Conservation (phyloP, 495 filamentous ascomycete genomes). For the Trichoderma gamsii region DNA sequence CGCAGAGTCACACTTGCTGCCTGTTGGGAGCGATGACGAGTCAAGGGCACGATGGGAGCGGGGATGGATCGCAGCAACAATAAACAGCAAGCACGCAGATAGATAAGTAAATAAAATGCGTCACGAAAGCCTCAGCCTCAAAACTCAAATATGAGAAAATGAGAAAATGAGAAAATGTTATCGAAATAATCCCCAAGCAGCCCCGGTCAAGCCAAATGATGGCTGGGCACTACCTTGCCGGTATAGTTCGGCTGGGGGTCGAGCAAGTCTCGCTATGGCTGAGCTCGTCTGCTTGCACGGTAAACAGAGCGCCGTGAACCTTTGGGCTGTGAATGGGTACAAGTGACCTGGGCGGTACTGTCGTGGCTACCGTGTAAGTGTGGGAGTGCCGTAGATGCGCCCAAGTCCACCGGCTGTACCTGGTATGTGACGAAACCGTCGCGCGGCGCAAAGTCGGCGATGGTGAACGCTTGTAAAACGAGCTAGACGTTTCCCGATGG, state of each 20-base stretch:
- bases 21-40: no score
- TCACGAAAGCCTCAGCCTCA: background rate
- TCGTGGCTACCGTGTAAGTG: background rate
- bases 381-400: background rate
- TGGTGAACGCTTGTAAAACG: background rate
- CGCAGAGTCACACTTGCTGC: no score
- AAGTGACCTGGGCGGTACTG: background rate
- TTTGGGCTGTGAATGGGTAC: background rate
- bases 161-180: background rate
- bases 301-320: background rate
- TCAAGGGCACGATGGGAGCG: no score
- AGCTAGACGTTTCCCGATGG: background rate
- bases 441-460: conserved; percentile 2
- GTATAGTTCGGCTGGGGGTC: background rate
- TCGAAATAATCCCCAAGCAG: background rate
- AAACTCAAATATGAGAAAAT: background rate
- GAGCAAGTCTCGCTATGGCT: no score
- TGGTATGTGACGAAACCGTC: background rate
- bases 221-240: background rate
- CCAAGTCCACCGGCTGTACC: background rate
- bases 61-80: no score
- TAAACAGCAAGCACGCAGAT: no score
- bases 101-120: no score
- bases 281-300: background rate
- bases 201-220: background rate